Base-by-base conservation (phyloP, 2,329 filamentous ascomycete species). In the Shiraia bambusicola region DNA sequence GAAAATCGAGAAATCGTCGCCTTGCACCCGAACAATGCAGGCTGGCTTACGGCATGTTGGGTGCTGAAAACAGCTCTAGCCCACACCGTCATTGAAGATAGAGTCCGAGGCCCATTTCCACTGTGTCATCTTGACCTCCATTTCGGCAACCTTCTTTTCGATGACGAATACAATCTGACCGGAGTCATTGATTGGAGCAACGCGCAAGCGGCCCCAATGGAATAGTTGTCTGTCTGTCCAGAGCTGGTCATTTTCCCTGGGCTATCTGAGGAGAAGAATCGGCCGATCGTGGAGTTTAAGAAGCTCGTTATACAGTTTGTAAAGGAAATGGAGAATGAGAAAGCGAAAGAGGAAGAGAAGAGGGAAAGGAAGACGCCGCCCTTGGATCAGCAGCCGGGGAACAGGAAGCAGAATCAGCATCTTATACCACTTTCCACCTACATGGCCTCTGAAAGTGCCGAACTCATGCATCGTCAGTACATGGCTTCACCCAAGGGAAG, bases 91-190 rank as follows among this genome's bases (percentile, higher is more conserved):
- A 47, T 50, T 26, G 43, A 50, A 50, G 47, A 50, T 41, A 47
- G 47, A 50, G 42, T 56, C 34, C 44, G 50, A 37, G 63, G 69
- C 30, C 67, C 67, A 11, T 72, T 68, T 52, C 63, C 65, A n/a
- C 48, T 71, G 1, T 68, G 67, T 39, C 58, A 59, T 47, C 46
- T 59, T 30, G 54, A 59, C 44, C 49, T 70, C 3, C 69, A 69
- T 52, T 65, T 54, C 45, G 66, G 67, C 28, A 72, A 74, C 30
- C 53, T 74, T 45, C 64, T 72, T 5, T 72, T 73, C 22, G 70
- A 73, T 45, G 45, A 65, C 13, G 68, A 73, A 32, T 71, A 69
- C 49, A 71, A 70, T 45, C 39, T 71, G 26, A 65, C 53, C 2
- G 67, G 60, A 14, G 46, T 72, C 24, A 54, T 71, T 31, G 66